Base-by-base conservation (phyloP, 192 early-diverging fungal species). In the Polychytrium aggregatum region DNA sequence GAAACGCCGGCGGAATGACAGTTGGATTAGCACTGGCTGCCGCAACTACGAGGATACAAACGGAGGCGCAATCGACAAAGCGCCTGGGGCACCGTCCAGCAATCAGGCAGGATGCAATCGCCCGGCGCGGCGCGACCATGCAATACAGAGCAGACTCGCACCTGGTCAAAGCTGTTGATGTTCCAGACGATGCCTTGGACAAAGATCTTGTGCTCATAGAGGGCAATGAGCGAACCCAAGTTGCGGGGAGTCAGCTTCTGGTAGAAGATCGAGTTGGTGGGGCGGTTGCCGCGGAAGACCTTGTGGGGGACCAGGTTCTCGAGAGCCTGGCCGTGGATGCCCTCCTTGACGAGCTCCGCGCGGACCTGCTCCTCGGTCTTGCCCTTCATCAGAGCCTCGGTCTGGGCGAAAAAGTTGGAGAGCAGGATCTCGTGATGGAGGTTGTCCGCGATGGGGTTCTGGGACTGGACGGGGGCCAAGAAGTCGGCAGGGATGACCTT, bases 161-260 rank as follows among this genome's bases (percentile, higher is more conserved):
- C 64, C 74, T 96, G 93, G 57, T 95, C 92, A 59, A 87, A 97
- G 31, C 86, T 89, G 77, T 98, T 98, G 66, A 98, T 86, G 63
- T 87, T 76, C 93, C 93, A 98, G 55, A 98, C 82, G 27, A 89
- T 84, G 43, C 95, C 93, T 69, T 98, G 95, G 14, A 87, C 86
- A 63, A 98, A 98, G 60, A 98, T 98, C 82, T 98, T 98, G 83
- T 98, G 95, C 72, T 98, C 95, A 59, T 98, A 98, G 65, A 98
- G 60, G 20, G 93, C 90, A 68, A 98, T 86, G 55, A 98, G 60
- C n/a, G 78, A 68, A 18, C 95, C 95, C 2, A 98, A 72, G 3
- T 87, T 90, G 31, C 76, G 77, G 9, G 95, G 93, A 18, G 84
- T 89, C 40, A 98, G 68, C 61, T 87, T 83, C 56, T 93, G 82